Percentiles rank a stretch among this genome's conserved stretches.
Conservation (phyloP, 75 land plant genomes). For the Gnetum montanum region DNA sequence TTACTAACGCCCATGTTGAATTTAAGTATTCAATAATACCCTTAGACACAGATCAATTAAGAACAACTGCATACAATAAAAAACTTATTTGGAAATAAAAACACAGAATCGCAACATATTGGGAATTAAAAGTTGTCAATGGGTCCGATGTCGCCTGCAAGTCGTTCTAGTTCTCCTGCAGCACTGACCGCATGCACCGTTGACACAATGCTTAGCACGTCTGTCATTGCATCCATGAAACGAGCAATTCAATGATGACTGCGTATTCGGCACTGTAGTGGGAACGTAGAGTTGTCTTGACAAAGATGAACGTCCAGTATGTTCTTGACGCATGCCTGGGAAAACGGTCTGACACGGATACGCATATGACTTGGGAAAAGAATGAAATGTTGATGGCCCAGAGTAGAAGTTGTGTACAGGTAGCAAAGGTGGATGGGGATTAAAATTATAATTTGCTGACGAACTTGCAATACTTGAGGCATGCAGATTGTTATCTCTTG, state of each 20-base stretch:
- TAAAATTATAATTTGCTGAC: neutral
- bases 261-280: neutral
- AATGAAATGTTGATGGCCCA: neutral
- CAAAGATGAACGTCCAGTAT: neutral
- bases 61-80: too few relatives aligned
- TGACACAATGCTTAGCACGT: constrained; percentile 2
- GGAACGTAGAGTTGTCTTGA: neutral
- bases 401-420: neutral
- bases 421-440: neutral
- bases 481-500: neutral
- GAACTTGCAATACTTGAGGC: neutral
- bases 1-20: too few relatives aligned
- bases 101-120: too few relatives aligned
- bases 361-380: neutral
- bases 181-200: constrained; percentile 3
- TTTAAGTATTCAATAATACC: too few relatives aligned
- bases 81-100: too few relatives aligned
- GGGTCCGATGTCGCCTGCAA: constrained; percentile 5
- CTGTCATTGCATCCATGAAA: constrained; percentile 5
- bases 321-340: neutral
- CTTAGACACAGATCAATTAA: too few relatives aligned
- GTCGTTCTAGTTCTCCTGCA: constrained; percentile 5
- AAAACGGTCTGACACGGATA: neutral
- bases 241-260: neutral
- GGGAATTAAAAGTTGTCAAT: too few relatives aligned